Evolutionary conservation across 2,329 filamentous ascomycete genomes (phyloP).

Genomic region (Cordyceps fumosorosea): DNA sequence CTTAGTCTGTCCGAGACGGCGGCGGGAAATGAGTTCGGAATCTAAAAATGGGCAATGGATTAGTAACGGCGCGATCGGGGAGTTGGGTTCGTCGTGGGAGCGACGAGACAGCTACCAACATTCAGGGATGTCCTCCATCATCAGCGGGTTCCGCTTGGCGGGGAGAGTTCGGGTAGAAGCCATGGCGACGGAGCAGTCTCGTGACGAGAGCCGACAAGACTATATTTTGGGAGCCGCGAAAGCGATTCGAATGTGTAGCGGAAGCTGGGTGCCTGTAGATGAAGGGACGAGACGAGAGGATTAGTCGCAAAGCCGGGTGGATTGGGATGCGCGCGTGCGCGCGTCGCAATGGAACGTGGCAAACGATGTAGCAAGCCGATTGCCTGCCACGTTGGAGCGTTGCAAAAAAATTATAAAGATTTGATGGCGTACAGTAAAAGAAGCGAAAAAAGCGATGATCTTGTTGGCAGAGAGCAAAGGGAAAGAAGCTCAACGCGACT

Average conservation of each 20-base stretch:
- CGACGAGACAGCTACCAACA: slow-evolving; percentile 13
- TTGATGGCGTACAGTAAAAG: slow-evolving; percentile 4
- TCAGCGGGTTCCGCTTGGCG: slow-evolving; percentile 52
- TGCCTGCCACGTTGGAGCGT: neutral
- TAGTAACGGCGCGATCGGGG: slow-evolving; percentile 5
- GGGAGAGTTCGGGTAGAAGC: slow-evolving; percentile 40
- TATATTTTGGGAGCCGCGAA: neutral
- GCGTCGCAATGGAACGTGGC: neutral
- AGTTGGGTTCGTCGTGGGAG: slow-evolving; percentile 18
- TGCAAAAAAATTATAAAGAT: neutral
- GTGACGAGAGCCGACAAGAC: neutral
- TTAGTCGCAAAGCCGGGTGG: neutral
- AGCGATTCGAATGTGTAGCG: neutral
- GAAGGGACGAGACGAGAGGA: neutral
- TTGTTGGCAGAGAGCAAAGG: neutral
- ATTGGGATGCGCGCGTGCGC: neutral
- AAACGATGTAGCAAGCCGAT: neutral
- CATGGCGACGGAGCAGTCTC: neutral
- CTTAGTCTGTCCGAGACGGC: slow-evolving; percentile 88
- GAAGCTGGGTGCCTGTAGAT: slow-evolving; percentile 2
- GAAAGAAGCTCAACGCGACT: slow-evolving; percentile 4
- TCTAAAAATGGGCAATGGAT: slow-evolving; percentile 38
- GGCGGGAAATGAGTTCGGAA: slow-evolving; percentile 69
- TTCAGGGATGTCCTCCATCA: slow-evolving; percentile 52
- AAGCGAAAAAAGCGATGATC: neutral